Evolutionary conservation across 129 eudicot species (phyloP).

Genomic region (Pulicaria dysenterica): DNA sequence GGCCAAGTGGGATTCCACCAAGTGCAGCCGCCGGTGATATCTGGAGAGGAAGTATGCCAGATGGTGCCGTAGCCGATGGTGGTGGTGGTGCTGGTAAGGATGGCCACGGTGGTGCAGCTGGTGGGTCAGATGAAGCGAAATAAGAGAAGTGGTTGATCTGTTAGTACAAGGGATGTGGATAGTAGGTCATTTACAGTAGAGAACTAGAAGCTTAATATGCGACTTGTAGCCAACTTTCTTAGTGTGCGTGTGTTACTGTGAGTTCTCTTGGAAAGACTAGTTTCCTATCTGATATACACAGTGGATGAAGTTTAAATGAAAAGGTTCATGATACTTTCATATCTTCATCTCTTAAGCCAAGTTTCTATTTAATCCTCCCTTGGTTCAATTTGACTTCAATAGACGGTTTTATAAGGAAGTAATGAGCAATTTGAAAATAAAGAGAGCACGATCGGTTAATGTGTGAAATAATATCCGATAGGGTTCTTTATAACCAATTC

Average conservation of each 20-base stretch:
- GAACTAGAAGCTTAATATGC: slow-evolving; percentile 43
- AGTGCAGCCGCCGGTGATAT: slow-evolving; percentile 42
- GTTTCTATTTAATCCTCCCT: no score
- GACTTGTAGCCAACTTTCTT: slow-evolving; percentile 23
- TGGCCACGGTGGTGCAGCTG: slow-evolving; percentile 48
- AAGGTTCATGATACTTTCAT: neutral
- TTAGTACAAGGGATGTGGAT: slow-evolving; percentile 36
- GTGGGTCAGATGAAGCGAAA: slow-evolving; percentile 54
- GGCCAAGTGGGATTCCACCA: slow-evolving; percentile 39
- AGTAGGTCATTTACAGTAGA: slow-evolving; percentile 45
- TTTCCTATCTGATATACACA: slow-evolving; percentile 19
- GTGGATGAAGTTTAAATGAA: slow-evolving; percentile 17
- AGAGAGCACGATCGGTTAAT: no score
- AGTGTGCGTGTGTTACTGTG: slow-evolving; percentile 19
- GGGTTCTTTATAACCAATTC: no score
- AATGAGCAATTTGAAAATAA: no score
- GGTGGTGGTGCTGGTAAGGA: slow-evolving; percentile 38
- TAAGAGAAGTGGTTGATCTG: slow-evolving; percentile 15
- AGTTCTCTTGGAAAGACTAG: slow-evolving; percentile 5
- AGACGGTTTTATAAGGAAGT: no score
- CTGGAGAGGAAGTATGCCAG: slow-evolving; percentile 58
- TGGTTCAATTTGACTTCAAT: no score
- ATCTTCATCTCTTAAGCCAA: no score
- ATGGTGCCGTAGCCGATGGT: slow-evolving; percentile 38
- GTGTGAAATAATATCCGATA: no score